Evolutionary conservation across 2,329 filamentous ascomycete genomes (phyloP), one percentile per base, ranked within the genome.

Genomic region (Cadophora gregata): DNA sequence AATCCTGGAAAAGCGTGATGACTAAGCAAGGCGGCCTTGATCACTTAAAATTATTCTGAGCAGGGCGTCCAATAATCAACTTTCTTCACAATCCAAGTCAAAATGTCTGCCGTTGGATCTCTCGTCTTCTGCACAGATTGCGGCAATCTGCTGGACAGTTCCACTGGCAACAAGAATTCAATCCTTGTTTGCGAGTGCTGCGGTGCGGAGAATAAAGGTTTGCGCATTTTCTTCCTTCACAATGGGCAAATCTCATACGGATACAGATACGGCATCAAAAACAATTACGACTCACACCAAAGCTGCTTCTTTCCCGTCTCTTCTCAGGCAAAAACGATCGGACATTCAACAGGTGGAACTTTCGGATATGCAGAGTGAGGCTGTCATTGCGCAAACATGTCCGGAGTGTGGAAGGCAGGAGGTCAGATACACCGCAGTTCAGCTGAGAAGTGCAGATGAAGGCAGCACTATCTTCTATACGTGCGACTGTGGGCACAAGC

Each of bases 91-190:
- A 33, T 31, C 38, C n/a, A 59, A 63, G 6, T 48, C 63, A 81
- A 73, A 69, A 97, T 97, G 95, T 89, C 94, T 71, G 89, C 92
- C 21, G 93, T 97, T 72, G 95, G 93, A 64, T 95, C 93, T 62
- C 84, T 98, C 48, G 90, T 97, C 42, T 98, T 98, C 80, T 98
- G 95, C 82, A 92, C 86, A 63, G 92, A 94, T 78, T 98, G 95
- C 79, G 95, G 95, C 69, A 97, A 97, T 78, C 85, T 97, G 3
- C 83, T 98, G 48, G 93, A 96, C 62, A 86, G 90, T 62, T 93
- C 92, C 56, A 90, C 90, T 70, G 93, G 92, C 68, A 90, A 89
- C 67, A 85, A 88, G 72, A 91, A 93, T 77, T 90, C 91, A 65
- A 86, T 91, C 65, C 81, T 98, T 66, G 84, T 86, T 71, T 99